Percentiles rank a stretch among this genome's conserved stretches.
Evolutionary conservation across 1,284 basidiomycete species (phyloP).

Genomic region (Exsudoporus floridanus): DNA sequence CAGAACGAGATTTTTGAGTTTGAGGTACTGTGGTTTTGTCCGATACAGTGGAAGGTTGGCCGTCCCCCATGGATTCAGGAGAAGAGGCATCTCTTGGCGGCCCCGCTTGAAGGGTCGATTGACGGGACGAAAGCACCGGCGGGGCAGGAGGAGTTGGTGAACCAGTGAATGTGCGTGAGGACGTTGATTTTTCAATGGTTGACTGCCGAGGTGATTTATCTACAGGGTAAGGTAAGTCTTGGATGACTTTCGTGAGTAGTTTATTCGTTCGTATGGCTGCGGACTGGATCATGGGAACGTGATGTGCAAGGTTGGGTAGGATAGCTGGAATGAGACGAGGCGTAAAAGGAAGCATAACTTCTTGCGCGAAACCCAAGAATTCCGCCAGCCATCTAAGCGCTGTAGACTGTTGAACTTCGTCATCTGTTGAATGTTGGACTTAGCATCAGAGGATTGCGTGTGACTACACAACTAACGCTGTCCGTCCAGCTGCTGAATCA

Average conservation of each 20-base stretch:
- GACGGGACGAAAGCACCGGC: constrained; percentile 45
- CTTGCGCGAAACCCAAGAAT: constrained; percentile 84
- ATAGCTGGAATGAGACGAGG: constrained; percentile 91
- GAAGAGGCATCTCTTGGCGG: constrained; percentile 44
- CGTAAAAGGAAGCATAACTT: constrained; percentile 93
- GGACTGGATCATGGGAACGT: constrained; percentile 84
- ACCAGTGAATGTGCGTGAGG: constrained; percentile 36
- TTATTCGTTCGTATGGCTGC: constrained; percentile 88
- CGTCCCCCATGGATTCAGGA: constrained; percentile 42
- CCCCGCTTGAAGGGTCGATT: constrained; percentile 42
- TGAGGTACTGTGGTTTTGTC: constrained; percentile 26
- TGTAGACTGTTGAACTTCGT: constrained; percentile 87
- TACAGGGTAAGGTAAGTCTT: constrained; percentile 73
- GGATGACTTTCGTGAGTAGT: constrained; percentile 82
- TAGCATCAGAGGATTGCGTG: not conserved
- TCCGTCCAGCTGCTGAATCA: constrained; percentile 85
- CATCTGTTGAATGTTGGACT: constrained; percentile 51
- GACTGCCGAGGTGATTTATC: constrained; percentile 49
- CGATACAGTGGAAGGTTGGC: constrained; percentile 18
- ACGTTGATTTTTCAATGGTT: constrained; percentile 30
- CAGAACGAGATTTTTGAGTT: constrained; percentile 33
- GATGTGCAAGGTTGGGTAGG: constrained; percentile 92
- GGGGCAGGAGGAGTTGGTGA: constrained; percentile 53
- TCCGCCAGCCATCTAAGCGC: constrained; percentile 92
- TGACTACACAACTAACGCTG: constrained; percentile 63